phyloP scores from a whole-genome alignment of 169 alveolate genomes.

The Plasmodium vivax region DNA sequence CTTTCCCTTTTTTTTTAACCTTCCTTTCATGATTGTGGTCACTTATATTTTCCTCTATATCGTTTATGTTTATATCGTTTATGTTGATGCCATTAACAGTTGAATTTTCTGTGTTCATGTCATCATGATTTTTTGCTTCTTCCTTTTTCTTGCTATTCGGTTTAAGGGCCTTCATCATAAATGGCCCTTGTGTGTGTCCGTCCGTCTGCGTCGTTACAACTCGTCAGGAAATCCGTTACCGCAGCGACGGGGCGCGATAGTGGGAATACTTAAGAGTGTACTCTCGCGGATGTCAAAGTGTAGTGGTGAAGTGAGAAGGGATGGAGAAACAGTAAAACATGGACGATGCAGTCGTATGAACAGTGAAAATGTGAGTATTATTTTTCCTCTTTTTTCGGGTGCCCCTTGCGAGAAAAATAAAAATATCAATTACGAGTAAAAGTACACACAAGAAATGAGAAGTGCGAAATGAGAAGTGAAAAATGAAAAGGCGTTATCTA shows the following conservation, averaged over 20 bases:
- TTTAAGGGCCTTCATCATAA: constrained; percentile 26
- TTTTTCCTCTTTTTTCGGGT: not conserved
- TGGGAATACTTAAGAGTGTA: not conserved
- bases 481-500: not conserved
- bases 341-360: not conserved
- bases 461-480: not conserved
- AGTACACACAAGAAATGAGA: not conserved
- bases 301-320: not conserved
- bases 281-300: not conserved
- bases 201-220: not conserved
- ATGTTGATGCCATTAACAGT: constrained; percentile 46
- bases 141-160: constrained; percentile 6
- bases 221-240: not conserved
- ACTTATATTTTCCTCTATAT: constrained; percentile 52
- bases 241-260: not conserved
- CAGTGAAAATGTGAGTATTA: not conserved
- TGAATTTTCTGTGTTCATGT: constrained; percentile 4
- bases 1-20: constrained; percentile 14
- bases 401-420: not conserved
- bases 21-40: constrained; percentile 1
- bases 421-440: not conserved
- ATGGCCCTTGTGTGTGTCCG: not conserved
- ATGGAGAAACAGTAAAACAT: not conserved
- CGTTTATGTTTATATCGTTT: constrained; percentile 62
- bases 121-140: constrained; percentile 18